Percentiles rank a stretch among this genome's conserved stretches.
These are phyloP conservation scores for Starmerella bacillaris DNA, from an alignment of 805 yeast species.

Conservation along the genomic window DNA sequence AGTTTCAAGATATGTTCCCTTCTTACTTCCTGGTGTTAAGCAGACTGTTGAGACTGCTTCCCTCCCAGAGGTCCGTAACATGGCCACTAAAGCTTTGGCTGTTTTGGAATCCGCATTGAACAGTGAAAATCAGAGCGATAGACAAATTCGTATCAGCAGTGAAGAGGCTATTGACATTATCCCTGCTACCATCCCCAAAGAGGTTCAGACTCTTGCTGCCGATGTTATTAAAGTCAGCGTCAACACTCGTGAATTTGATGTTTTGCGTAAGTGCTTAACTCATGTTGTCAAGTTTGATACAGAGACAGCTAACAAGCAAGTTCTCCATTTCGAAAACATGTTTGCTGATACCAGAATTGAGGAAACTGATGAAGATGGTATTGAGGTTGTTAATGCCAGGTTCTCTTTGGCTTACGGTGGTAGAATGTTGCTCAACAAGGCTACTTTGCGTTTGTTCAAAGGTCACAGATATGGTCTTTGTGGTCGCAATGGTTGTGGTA, in stretches of 20 bases:
- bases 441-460: conserved; percentile 67
- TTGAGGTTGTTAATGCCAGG: conserved; percentile 38
- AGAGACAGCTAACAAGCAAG: conserved; percentile 22
- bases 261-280: conserved; percentile 26
- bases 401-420: conserved; percentile 96
- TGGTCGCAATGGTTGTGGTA: conserved; percentile 98
- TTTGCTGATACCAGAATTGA: conserved; percentile 27
- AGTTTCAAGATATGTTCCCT: conserved; percentile 73
- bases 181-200: conserved; percentile 20
- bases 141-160: conserved; percentile 29
- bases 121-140: conserved; percentile 62
- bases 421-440: conserved; percentile 87
- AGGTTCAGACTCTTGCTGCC: conserved; percentile 28
- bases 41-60: conserved; percentile 81
- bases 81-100: conserved; percentile 68
- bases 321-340: conserved; percentile 22
- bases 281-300: conserved; percentile 29
- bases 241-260: conserved; percentile 25
- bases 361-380: not conserved
- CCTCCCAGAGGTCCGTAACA: conserved; percentile 85
- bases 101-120: conserved; percentile 72
- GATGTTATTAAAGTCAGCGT: conserved; percentile 21
- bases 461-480: conserved; percentile 96
- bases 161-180: conserved; percentile 32
- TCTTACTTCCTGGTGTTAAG: conserved; percentile 75